Conservation (phyloP, 306 rosid genomes). For the Medicago arabica region DNA sequence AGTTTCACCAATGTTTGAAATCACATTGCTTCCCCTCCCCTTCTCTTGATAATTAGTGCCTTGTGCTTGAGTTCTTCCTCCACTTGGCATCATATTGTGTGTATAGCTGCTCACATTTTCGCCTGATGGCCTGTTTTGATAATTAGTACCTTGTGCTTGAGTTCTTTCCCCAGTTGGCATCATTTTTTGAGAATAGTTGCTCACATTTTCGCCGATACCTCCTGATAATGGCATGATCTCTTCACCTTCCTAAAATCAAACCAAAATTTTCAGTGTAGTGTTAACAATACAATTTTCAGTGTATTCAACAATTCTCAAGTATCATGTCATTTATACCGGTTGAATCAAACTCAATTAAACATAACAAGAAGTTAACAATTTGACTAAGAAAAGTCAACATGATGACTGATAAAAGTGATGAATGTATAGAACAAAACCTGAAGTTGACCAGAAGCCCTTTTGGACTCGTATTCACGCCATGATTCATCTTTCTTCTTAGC, state of each 20-base stretch:
- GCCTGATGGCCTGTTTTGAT: neutral
- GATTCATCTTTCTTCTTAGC: slow-evolving; percentile 82
- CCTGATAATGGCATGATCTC: slow-evolving; percentile 31
- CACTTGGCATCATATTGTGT: slow-evolving; percentile 13
- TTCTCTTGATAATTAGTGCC: slow-evolving; percentile 5
- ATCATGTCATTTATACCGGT: too few relatives aligned
- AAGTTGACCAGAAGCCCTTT: slow-evolving; percentile 27
- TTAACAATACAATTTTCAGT: neutral
- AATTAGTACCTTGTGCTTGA: too few relatives aligned
- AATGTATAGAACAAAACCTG: slow-evolving; percentile 41
- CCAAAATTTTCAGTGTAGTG: slow-evolving; percentile 28
- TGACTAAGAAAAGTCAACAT: neutral
- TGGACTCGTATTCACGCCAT: slow-evolving; percentile 46
- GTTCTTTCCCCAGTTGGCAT: neutral
- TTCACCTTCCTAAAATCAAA: slow-evolving; percentile 38
- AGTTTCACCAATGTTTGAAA: slow-evolving; percentile 17
- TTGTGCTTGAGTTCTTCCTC: slow-evolving; percentile 26
- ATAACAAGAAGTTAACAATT: neutral
- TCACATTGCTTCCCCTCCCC: slow-evolving; percentile 38
- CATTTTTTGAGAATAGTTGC: slow-evolving; percentile 21
- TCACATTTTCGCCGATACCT: slow-evolving; percentile 41
- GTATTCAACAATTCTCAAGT: too few relatives aligned
- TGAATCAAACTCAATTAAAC: neutral
- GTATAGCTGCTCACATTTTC: slow-evolving; percentile 31
- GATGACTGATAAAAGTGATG: neutral